Conservation (phyloP, 2,329 filamentous ascomycete species). For the Cryphonectria carpinicola region DNA sequence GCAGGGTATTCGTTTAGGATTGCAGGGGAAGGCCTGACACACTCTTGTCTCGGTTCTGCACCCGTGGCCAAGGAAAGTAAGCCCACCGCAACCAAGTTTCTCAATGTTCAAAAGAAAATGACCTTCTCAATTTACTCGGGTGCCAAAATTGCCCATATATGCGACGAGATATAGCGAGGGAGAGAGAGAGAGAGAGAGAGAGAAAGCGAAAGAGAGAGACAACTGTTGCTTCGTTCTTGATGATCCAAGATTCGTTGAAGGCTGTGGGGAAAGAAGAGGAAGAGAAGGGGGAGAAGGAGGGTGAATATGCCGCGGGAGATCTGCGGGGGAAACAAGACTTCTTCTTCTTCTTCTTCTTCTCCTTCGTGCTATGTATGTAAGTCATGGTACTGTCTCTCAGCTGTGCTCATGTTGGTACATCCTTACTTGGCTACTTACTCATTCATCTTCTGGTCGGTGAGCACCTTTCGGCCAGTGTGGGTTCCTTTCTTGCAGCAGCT, state of each 20-base stretch:
- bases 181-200: background rate
- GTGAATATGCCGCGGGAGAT: background rate
- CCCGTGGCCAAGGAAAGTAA: conserved; percentile 15
- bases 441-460: background rate
- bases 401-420: background rate
- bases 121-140: background rate
- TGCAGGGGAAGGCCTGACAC: conserved; percentile 43
- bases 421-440: background rate
- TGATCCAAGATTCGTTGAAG: background rate
- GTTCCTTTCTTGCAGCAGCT: background rate
- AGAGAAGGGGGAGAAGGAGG: background rate
- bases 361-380: background rate
- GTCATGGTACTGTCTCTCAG: background rate
- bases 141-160: background rate
- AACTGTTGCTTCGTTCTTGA: background rate
- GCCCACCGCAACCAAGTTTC: conserved; percentile 17
- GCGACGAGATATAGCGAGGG: background rate
- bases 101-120: conserved; percentile 17
- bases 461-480: background rate
- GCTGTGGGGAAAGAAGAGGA: background rate
- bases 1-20: conserved; percentile 35
- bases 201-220: background rate
- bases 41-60: conserved; percentile 37
- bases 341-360: background rate
- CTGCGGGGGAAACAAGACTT: background rate